phyloP scores from a whole-genome alignment of 2,329 filamentous ascomycete species.

The Cordyceps cateniannulata region DNA sequence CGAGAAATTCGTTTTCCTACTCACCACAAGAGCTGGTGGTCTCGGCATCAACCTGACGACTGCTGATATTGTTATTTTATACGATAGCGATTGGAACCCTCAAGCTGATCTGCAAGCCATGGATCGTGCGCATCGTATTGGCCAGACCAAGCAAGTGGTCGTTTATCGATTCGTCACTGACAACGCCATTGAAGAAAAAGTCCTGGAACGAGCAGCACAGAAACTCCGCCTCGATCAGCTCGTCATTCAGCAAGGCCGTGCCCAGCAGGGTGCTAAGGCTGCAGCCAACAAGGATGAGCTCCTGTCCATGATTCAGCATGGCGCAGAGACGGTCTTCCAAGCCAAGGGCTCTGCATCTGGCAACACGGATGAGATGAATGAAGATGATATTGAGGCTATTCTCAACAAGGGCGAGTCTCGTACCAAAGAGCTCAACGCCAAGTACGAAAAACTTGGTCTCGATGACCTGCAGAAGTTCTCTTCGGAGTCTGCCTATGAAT shows the following conservation, averaged over 20 bases:
- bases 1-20: constrained; percentile 92
- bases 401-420: constrained; percentile 79
- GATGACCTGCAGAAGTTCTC: constrained; percentile 97
- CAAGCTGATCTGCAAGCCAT: constrained; percentile 98
- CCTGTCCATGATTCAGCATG: constrained; percentile 96
- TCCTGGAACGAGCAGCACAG: constrained; percentile 90
- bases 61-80: constrained; percentile 92
- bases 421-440: constrained; percentile 83
- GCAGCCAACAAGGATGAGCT: constrained; percentile 95
- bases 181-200: constrained; percentile 97
- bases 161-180: constrained; percentile 97
- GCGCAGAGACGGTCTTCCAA: constrained; percentile 89
- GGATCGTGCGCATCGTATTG: constrained; percentile 97
- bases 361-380: constrained; percentile 59
- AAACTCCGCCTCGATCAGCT: constrained; percentile 94
- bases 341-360: constrained; percentile 60
- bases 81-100: constrained; percentile 98
- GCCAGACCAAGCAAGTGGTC: constrained; percentile 94
- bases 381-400: constrained; percentile 88
- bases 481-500: constrained; percentile 95
- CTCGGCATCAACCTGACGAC: constrained; percentile 93
- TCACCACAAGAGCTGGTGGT: constrained; percentile 93
- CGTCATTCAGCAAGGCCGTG: constrained; percentile 94
- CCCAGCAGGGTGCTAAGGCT: constrained; percentile 83
- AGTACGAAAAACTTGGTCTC: constrained; percentile 93